These are phyloP conservation scores for Quercus wislizeni DNA, from an alignment of 306 rosid genomes.

Conservation along the genomic window DNA sequence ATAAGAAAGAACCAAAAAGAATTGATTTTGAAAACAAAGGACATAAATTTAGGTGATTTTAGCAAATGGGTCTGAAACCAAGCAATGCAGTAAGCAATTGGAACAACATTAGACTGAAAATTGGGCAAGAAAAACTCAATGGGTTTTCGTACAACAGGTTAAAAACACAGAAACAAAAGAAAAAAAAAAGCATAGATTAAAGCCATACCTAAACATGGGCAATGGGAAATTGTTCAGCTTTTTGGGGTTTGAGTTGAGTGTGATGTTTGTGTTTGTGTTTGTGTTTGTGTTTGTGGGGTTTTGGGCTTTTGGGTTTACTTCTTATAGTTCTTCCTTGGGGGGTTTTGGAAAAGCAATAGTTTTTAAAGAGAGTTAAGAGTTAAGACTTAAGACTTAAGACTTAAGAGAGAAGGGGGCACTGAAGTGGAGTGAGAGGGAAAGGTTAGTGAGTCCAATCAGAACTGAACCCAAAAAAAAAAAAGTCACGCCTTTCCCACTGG, in stretches of 20 bases:
- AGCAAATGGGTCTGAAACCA: background rate
- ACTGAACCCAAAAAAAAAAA: too few species aligned
- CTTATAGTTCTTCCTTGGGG: too few species aligned
- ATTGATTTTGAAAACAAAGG: background rate
- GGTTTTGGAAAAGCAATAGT: too few species aligned
- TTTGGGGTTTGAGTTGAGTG: background rate
- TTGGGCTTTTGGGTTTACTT: background rate
- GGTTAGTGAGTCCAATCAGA: too few species aligned
- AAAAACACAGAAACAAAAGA: background rate
- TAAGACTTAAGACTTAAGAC: too few species aligned
- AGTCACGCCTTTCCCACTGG: too few species aligned
- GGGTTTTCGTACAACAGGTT: background rate
- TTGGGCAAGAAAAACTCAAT: background rate
- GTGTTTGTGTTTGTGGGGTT: background rate
- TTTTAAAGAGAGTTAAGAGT: too few species aligned
- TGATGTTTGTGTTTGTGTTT: background rate
- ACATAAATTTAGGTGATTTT: background rate
- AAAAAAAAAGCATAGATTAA: background rate
- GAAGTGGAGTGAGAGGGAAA: too few species aligned
- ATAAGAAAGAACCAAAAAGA: background rate
- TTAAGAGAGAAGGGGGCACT: too few species aligned
- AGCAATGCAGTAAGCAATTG: conserved; percentile 22
- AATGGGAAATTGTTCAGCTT: background rate
- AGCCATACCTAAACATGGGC: background rate
- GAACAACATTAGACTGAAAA: background rate